Evolutionary conservation across 352 stramenopile genomes (phyloP), one percentile per base, ranked within the genome.

Genomic region (Thraustochytrium striatum): DNA sequence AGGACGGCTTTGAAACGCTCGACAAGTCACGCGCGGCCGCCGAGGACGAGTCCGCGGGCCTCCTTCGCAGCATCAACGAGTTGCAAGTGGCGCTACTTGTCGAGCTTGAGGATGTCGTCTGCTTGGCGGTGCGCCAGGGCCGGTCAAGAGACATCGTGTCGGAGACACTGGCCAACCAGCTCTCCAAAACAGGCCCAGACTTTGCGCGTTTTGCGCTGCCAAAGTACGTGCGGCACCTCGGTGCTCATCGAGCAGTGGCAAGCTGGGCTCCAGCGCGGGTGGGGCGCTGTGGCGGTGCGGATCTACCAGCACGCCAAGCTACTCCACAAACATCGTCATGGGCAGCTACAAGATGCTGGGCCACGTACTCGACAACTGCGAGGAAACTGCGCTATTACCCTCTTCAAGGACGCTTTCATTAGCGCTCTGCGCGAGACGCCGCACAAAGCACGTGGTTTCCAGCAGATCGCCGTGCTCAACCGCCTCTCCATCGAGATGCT

Each of bases 401-500:
- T 75, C 32, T 75, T 75, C 39, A 58, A 75, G 36, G 3, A 39
- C 7, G 47, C 30, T 25, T 75, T 75, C 36, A 61, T 55, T 32
- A 25, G 44, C 44, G 68, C 11, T n/a, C 65, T 75, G 13, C 32
- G 19, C 0, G 65, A 58, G 11, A 43, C 61, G 25, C 65, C 65
- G 9, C 19, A 5, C 1, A 25, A 13, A 30, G 65, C 65, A 25
- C 25, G n/a, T 30, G 41, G 68, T 19, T 75, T 75, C n/a, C n/a
- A 62, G 65, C 65, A 75, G 50, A 75, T 75, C 30, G 44, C 52
- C 25, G 65, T 75, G 32, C 65, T 75, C 30, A 75, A 75, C 36
- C 65, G 65, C 21, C 41, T 75, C 39, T 75, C 65, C 21, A 75
- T 43, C 5, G 65, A 3, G 30, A 58, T 75, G 11, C 30, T 75